These are phyloP conservation scores for Chaetomidium leptoderma DNA, from an alignment of 495 filamentous ascomycete genomes.

Conservation along the genomic window DNA sequence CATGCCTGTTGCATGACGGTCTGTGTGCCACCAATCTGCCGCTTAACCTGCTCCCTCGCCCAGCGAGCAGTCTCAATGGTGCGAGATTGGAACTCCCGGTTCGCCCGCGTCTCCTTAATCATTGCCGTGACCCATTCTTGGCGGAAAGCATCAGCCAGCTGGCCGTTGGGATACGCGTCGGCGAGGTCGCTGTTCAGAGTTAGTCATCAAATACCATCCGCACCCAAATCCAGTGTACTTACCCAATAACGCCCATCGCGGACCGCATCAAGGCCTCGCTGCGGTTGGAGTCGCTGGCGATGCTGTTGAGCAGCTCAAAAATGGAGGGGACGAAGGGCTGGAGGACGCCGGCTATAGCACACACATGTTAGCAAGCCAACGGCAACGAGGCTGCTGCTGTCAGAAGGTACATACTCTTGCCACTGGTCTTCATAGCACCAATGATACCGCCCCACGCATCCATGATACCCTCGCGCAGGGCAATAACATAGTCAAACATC, in stretches of 20 bases:
- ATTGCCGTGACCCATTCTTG: conserved; percentile 83
- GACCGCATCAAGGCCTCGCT: conserved; percentile 89
- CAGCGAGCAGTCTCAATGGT: conserved; percentile 94
- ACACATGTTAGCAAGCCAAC: conserved; percentile 19
- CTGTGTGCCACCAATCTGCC: conserved; percentile 61
- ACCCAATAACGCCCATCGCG: conserved; percentile 95
- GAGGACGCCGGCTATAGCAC: conserved; percentile 57
- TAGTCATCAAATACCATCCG: neutral
- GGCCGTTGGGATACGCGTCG: conserved; percentile 86
- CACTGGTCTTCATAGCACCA: conserved; percentile 77
- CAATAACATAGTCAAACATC: conserved; percentile 92
- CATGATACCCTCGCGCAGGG: conserved; percentile 94
- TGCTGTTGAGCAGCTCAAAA: conserved; percentile 79
- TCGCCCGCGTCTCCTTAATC: conserved; percentile 80
- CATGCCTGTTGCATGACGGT: conserved; percentile 46
- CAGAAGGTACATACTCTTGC: conserved; percentile 57
- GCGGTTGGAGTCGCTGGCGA: conserved; percentile 75
- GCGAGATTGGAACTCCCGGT: conserved; percentile 73
- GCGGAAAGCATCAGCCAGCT: conserved; percentile 77
- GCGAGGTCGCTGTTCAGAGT: conserved; percentile 69
- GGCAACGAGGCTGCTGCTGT: neutral
- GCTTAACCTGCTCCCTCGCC: conserved; percentile 96
- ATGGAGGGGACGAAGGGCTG: conserved; percentile 77
- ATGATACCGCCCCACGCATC: conserved; percentile 98
- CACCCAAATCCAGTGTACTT: conserved; percentile 32